These are phyloP conservation scores for Scleroderma citrinum DNA, from an alignment of 768 basidiomycete genomes.

Conservation along the genomic window DNA sequence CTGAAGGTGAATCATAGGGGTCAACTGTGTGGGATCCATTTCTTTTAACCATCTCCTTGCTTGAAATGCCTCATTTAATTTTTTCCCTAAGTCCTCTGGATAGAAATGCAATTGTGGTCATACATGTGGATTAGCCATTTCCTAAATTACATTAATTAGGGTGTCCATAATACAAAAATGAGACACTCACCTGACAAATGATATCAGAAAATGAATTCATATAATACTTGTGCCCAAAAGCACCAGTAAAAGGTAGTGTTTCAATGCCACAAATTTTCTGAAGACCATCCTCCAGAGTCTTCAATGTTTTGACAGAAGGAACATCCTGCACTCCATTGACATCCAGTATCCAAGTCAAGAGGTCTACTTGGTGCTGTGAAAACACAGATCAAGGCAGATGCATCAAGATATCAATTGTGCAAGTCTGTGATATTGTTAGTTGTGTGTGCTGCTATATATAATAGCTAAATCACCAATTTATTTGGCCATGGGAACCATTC, in stretches of 20 bases:
- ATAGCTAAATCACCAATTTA: neutral
- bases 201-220: conserved; percentile 27
- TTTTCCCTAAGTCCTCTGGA: conserved; percentile 27
- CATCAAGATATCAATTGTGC: conserved; percentile 26
- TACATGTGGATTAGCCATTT: conserved; percentile 34
- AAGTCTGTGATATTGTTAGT: conserved; percentile 14
- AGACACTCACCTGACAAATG: conserved; percentile 24
- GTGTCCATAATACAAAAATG: neutral
- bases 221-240: conserved; percentile 27
- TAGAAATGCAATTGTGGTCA: conserved; percentile 26
- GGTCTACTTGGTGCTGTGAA: conserved; percentile 23
- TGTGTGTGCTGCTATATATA: neutral
- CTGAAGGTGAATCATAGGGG: conserved; percentile 24
- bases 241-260: conserved; percentile 24
- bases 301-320: conserved; percentile 10
- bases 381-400: conserved; percentile 29
- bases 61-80: conserved; percentile 20
- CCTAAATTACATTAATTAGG: conserved; percentile 16
- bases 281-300: neutral
- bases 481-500: conserved; percentile 1
- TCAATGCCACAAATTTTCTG: neutral
- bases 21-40: conserved; percentile 12
- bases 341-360: conserved; percentile 24
- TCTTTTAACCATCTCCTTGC: conserved; percentile 25
- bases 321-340: conserved; percentile 17